A percentile compares a stretch with the other conserved stretches of the same genome.
These are phyloP conservation scores for Phyllostachys edulis DNA, from an alignment of 176 grass and related monocot species.

Conservation along the genomic window DNA sequence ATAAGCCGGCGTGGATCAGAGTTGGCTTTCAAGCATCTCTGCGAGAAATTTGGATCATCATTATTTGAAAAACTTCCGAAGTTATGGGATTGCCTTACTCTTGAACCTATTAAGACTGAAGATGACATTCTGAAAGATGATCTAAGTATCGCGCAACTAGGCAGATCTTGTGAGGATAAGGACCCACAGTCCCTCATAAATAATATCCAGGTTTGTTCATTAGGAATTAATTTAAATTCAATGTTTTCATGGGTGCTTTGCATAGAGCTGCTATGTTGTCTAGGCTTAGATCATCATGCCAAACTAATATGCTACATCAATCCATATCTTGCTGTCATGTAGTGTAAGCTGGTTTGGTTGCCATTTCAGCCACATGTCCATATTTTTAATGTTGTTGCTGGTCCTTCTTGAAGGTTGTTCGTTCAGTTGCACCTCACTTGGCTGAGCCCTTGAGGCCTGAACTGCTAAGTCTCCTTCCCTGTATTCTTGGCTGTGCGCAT, in stretches of 20 bases:
- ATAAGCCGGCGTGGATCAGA: slow-evolving; percentile 88
- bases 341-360: neutral
- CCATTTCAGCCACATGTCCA: neutral
- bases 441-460: slow-evolving; percentile 66
- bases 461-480: slow-evolving; percentile 84
- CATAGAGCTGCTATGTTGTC: slow-evolving; percentile 3
- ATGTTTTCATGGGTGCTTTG: neutral
- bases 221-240: neutral
- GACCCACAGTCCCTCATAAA: slow-evolving; percentile 95
- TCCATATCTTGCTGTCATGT: neutral
- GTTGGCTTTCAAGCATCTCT: slow-evolving; percentile 87
- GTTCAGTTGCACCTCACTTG: slow-evolving; percentile 72
- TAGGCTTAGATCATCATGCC: neutral
- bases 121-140: slow-evolving; percentile 53
- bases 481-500: slow-evolving; percentile 71
- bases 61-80: slow-evolving; percentile 92
- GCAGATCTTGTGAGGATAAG: slow-evolving; percentile 69
- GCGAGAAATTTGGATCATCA: slow-evolving; percentile 79
- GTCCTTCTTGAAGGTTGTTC: slow-evolving; percentile 64
- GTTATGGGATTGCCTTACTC: slow-evolving; percentile 90
- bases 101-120: slow-evolving; percentile 57
- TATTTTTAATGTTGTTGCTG: slow-evolving; percentile 20
- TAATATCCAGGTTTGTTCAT: slow-evolving; percentile 86
- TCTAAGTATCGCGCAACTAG: slow-evolving; percentile 55
- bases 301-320: neutral